These are phyloP conservation scores for Ulvella scutata DNA, from an alignment of 139 green algal genomes.

Conservation along the genomic window DNA sequence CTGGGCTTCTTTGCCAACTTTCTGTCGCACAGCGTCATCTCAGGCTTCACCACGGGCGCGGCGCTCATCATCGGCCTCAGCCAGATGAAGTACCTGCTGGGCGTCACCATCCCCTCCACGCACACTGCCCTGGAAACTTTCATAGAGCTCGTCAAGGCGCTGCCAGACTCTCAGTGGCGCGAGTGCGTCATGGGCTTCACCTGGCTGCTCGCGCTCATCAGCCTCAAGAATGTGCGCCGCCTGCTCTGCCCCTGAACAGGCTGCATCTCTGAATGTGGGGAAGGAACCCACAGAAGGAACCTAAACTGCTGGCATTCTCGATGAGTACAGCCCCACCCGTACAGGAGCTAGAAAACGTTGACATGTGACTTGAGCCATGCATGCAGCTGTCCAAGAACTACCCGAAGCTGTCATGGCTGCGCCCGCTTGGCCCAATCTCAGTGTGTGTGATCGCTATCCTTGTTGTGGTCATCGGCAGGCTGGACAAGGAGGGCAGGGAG, in stretches of 20 bases:
- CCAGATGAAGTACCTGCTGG: conserved; percentile 18
- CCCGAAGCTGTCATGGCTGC: conserved; percentile 16
- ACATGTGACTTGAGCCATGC: too few species aligned
- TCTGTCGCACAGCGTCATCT: conserved; percentile 61
- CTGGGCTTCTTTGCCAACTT: conserved; percentile 80
- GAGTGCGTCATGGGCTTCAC: conserved; percentile 29
- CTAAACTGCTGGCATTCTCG: too few species aligned
- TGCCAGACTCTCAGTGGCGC: conserved; percentile 24
- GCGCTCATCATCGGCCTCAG: conserved; percentile 65
- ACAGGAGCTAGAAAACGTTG: too few species aligned
- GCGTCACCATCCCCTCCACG: conserved; percentile 8
- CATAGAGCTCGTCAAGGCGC: conserved; percentile 7
- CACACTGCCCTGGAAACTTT: conserved; percentile 18
- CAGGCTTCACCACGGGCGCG: conserved; percentile 72
- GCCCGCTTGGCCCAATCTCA: conserved; percentile 22
- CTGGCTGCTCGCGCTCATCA: conserved; percentile 22
- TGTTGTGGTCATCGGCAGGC: conserved; percentile 16
- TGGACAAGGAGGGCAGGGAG: conserved; percentile 19
- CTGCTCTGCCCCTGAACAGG: too few species aligned
- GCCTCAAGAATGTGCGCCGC: too few species aligned
- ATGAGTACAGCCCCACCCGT: too few species aligned
- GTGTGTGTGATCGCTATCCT: conserved; percentile 20
- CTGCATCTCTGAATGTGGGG: too few species aligned
- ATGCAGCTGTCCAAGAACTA: conserved; percentile 14
- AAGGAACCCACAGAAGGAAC: too few species aligned